A percentile compares a stretch with the other conserved stretches of the same genome.
These are phyloP conservation scores for Aspergillus coremiiformis DNA, from an alignment of 495 filamentous ascomycete species.

Conservation along the genomic window DNA sequence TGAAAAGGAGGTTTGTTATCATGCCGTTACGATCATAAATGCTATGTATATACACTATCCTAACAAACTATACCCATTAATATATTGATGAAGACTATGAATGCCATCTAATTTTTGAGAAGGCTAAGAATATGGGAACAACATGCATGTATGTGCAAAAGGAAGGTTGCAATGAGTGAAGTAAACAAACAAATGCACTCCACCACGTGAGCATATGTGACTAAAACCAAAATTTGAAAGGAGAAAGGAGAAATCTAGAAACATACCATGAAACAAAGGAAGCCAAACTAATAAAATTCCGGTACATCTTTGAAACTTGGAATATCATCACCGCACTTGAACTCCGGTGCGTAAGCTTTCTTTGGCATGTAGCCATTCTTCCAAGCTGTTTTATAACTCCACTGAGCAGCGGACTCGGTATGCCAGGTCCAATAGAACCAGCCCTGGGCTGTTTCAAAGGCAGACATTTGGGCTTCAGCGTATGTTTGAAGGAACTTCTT, in stretches of 20 bases:
- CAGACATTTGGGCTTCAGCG: conserved; percentile 90
- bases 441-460: conserved; percentile 84
- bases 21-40: not conserved
- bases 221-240: conserved; percentile 4
- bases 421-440: conserved; percentile 99
- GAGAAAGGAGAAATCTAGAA: not conserved
- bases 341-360: conserved; percentile 67
- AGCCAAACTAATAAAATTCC: conserved; percentile 58
- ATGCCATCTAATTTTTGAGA: no score
- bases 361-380: conserved; percentile 74
- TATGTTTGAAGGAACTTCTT: conserved; percentile 83
- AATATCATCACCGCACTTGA: conserved; percentile 62
- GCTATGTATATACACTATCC: not conserved
- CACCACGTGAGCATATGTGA: not conserved
- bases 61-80: not conserved
- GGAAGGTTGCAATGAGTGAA: not conserved
- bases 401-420: conserved; percentile 74
- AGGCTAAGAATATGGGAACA: no score
- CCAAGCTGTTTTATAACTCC: conserved; percentile 86
- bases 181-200: not conserved
- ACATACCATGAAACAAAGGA: not conserved
- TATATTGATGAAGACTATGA: no score
- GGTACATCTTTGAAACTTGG: conserved; percentile 62
- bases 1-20: not conserved
- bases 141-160: not conserved